Percentiles rank a stretch among this genome's conserved stretches.
These are phyloP conservation scores for Russula emetica DNA, from an alignment of 768 basidiomycete species.

Conservation along the genomic window DNA sequence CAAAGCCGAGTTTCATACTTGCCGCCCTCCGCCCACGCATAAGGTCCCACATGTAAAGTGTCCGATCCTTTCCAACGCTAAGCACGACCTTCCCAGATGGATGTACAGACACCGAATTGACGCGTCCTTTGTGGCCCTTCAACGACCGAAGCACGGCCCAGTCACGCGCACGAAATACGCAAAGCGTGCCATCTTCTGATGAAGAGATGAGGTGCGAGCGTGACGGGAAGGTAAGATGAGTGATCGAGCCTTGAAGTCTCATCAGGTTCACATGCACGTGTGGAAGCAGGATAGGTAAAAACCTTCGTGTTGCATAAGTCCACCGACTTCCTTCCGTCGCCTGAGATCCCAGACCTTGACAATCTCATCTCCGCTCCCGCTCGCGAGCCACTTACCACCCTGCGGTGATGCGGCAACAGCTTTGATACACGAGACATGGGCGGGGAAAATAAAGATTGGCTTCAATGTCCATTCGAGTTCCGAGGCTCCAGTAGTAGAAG, in stretches of 20 bases:
- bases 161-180: constrained; percentile 88
- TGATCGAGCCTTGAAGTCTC: constrained; percentile 71
- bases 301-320: constrained; percentile 95
- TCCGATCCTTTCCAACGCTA: constrained; percentile 85
- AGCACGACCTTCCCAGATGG: constrained; percentile 89
- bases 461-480: constrained; percentile 44
- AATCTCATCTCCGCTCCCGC: constrained; percentile 93
- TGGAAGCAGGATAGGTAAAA: constrained; percentile 21
- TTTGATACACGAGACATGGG: constrained; percentile 91
- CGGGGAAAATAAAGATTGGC: constrained; percentile 94
- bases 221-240: constrained; percentile 79
- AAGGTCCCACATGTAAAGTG: constrained; percentile 96
- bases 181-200: constrained; percentile 88
- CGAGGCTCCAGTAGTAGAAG: constrained; percentile 30
- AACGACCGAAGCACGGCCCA: constrained; percentile 86
- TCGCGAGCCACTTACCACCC: constrained; percentile 95
- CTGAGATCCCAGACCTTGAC: constrained; percentile 96
- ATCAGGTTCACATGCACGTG: constrained; percentile 1
- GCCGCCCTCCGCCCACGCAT: constrained; percentile 91
- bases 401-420: constrained; percentile 81
- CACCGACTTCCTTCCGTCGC: constrained; percentile 89
- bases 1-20: constrained; percentile 85
- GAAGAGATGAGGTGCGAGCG: constrained; percentile 87
- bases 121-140: constrained; percentile 90
- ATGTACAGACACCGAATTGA: constrained; percentile 88